Percentiles rank a stretch among this genome's conserved stretches.
Conservation (phyloP, 176 grass and related monocot species). For the Cymbopogon citratus region DNA sequence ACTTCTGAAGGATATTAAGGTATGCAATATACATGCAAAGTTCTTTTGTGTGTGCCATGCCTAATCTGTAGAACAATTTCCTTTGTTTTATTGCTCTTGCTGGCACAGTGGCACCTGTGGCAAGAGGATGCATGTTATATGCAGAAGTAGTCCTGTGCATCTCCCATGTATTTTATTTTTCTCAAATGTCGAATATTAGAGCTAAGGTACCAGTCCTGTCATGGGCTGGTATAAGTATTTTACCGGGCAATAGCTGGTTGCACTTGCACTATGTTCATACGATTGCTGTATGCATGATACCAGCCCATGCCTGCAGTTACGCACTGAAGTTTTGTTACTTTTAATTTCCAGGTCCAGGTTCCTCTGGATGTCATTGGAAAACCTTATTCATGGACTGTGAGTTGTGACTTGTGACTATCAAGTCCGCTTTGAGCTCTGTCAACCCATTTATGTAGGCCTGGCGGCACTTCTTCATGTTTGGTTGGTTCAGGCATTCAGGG, state of each 20-base stretch:
- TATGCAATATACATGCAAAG: background rate
- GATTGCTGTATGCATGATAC: background rate
- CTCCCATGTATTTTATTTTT: conserved; percentile 6
- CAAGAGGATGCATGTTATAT: background rate
- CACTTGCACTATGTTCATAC: background rate
- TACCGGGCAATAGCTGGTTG: background rate
- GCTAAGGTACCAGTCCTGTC: background rate
- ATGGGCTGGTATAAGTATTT: background rate
- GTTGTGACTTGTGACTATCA: background rate
- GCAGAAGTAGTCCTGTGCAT: conserved; percentile 1
- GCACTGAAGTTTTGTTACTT: background rate
- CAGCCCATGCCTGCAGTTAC: background rate
- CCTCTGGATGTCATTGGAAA: background rate
- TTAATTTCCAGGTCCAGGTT: conserved; percentile 32
- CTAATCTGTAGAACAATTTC: background rate
- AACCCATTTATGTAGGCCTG: background rate
- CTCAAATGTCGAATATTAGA: conserved; percentile 1
- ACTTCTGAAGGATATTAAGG: conserved; percentile 44
- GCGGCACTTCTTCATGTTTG: background rate
- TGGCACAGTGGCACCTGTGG: background rate
- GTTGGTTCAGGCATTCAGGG: conserved; percentile 11
- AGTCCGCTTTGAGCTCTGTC: background rate
- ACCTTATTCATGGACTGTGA: background rate
- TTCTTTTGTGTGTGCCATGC: background rate
- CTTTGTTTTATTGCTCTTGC: conserved; percentile 4